Percentiles rank a stretch among this genome's conserved stretches.
These are phyloP conservation scores for Ambrosiella beaveri DNA, from an alignment of 2,329 filamentous ascomycete genomes.

Conservation along the genomic window DNA sequence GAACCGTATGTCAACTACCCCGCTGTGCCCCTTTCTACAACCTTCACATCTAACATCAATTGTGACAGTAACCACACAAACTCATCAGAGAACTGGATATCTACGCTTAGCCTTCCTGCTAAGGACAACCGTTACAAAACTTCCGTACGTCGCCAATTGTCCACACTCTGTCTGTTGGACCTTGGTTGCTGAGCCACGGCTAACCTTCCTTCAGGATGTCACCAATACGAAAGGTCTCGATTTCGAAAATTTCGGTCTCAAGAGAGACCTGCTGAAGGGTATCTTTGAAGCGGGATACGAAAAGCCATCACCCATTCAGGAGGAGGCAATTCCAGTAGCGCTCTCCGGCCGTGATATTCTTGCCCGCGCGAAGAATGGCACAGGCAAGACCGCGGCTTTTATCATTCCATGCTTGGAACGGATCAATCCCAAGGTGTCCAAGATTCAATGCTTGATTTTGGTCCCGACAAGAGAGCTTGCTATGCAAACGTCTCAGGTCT, in stretches of 20 bases:
- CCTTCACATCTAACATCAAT: not conserved
- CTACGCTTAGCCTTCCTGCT: slow-evolving; percentile 50
- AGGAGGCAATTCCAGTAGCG: slow-evolving; percentile 95
- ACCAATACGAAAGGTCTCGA: slow-evolving; percentile 95
- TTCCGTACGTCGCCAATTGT: slow-evolving; percentile 35
- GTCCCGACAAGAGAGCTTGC: slow-evolving; percentile 94
- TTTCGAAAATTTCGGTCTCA: slow-evolving; percentile 92
- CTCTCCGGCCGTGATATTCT: slow-evolving; percentile 89
- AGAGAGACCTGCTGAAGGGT: slow-evolving; percentile 91
- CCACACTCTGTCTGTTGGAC: too few relatives aligned
- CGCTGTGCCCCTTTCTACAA: too few relatives aligned
- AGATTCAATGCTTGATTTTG: slow-evolving; percentile 90
- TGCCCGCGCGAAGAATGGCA: slow-evolving; percentile 94
- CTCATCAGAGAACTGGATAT: slow-evolving; percentile 46
- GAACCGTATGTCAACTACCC: too few relatives aligned
- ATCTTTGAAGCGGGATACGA: slow-evolving; percentile 99
- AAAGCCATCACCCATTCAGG: slow-evolving; percentile 96
- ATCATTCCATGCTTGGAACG: slow-evolving; percentile 89
- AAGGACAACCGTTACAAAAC: slow-evolving; percentile 68
- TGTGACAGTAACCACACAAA: not conserved
- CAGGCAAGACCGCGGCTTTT: slow-evolving; percentile 95
- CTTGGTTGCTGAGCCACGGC: not conserved
- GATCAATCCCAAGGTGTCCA: slow-evolving; percentile 90
- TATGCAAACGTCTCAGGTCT: slow-evolving; percentile 96
- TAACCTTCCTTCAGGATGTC: slow-evolving; percentile 52